A percentile compares a stretch with the other conserved stretches of the same genome.
These are phyloP conservation scores for Boletus pseudopeckii DNA, from an alignment of 768 basidiomycete genomes.

Conservation along the genomic window DNA sequence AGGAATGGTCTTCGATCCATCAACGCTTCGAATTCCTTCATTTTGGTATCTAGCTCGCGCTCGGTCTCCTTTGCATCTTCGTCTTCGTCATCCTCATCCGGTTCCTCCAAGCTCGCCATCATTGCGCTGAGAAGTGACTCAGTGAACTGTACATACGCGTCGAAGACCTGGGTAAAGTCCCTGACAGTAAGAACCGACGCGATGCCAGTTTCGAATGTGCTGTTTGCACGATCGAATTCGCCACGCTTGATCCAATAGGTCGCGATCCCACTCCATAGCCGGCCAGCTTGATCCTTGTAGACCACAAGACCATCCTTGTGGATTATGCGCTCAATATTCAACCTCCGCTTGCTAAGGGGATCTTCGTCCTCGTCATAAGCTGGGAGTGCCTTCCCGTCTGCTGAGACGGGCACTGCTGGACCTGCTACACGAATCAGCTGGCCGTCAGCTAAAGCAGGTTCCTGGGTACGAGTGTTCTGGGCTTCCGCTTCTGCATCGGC, in stretches of 20 bases:
- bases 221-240: constrained; percentile 88
- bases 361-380: constrained; percentile 84
- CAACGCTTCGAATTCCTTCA: constrained; percentile 90
- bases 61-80: constrained; percentile 77
- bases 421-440: constrained; percentile 71
- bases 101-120: constrained; percentile 80
- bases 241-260: constrained; percentile 98
- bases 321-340: constrained; percentile 87
- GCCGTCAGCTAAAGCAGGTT: constrained; percentile 50
- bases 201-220: constrained; percentile 86
- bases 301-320: constrained; percentile 80
- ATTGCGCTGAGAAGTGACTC: constrained; percentile 86
- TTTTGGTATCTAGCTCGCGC: constrained; percentile 77
- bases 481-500: constrained; percentile 45
- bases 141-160: constrained; percentile 91
- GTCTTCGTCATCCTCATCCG: constrained; percentile 75
- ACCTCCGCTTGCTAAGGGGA: constrained; percentile 58
- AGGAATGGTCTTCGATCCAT: constrained; percentile 96
- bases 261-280: constrained; percentile 92
- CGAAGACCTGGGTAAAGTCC: constrained; percentile 98
- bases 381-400: constrained; percentile 47
- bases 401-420: constrained; percentile 50
- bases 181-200: constrained; percentile 84
- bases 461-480: constrained; percentile 26
- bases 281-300: constrained; percentile 96